Conservation (phyloP, 768 basidiomycete species). For the Hortiboletus campestris region DNA sequence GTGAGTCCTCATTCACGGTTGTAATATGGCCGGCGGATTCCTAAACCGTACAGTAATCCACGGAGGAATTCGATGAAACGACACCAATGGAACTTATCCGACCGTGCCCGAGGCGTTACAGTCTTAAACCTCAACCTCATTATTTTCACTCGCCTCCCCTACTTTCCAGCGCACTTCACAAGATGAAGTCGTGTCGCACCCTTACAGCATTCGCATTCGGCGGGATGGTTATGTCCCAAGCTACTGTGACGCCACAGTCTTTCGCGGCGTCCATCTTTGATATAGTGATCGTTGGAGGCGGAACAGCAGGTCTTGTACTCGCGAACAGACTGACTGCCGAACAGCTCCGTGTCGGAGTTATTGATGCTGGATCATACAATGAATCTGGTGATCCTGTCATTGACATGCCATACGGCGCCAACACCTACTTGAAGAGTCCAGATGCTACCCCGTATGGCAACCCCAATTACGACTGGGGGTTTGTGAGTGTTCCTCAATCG, state of each 20-base stretch:
- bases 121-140: not conserved
- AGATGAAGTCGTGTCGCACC: not conserved
- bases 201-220: not conserved
- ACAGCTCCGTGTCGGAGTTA: not conserved
- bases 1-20: too few relatives aligned
- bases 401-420: not conserved
- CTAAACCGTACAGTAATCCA: too few relatives aligned
- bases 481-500: not conserved
- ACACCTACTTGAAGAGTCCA: not conserved
- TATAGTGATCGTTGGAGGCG: not conserved
- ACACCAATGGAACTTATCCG: too few relatives aligned
- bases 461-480: not conserved
- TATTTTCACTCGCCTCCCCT: not conserved
- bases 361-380: not conserved
- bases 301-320: not conserved
- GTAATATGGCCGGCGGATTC: too few relatives aligned
- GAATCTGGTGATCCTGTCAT: not conserved
- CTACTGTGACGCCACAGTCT: not conserved
- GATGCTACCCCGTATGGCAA: not conserved
- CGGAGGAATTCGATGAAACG: too few relatives aligned
- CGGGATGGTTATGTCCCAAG: not conserved
- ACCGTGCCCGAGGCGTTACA: too few relatives aligned
- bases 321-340: not conserved
- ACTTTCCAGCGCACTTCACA: not conserved
- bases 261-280: not conserved